These are phyloP conservation scores for Picea abies DNA, from an alignment of 83 land plant genomes.

Conservation along the genomic window DNA sequence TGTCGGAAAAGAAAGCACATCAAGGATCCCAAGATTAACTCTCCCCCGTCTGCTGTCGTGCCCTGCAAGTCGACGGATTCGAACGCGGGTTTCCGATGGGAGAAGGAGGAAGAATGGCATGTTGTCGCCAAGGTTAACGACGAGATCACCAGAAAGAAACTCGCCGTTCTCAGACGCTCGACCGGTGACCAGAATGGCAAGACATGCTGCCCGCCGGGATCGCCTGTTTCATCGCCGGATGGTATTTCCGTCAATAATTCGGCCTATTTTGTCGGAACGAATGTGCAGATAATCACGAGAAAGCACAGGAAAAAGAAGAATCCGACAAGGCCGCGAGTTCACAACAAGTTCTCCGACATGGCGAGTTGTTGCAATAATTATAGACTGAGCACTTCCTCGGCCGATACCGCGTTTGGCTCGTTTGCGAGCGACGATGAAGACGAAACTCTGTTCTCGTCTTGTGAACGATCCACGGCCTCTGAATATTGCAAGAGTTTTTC, in stretches of 20 bases:
- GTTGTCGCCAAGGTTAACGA: slow-evolving; percentile 24
- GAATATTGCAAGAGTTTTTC: slow-evolving; percentile 21
- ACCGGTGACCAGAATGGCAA: slow-evolving; percentile 16
- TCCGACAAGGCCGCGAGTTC: neutral
- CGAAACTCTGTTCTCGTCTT: slow-evolving; percentile 35
- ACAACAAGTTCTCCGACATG: no score
- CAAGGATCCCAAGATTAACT: neutral
- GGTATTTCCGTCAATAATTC: neutral
- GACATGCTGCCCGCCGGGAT: slow-evolving; percentile 1
- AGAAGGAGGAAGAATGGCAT: slow-evolving; percentile 43
- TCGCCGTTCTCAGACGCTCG: slow-evolving; percentile 16
- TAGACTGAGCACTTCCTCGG: slow-evolving; percentile 38
- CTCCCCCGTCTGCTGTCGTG: neutral
- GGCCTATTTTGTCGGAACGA: neutral
- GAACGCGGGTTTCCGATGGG: slow-evolving; percentile 31
- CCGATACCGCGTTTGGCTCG: slow-evolving; percentile 28
- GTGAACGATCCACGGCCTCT: slow-evolving; percentile 18
- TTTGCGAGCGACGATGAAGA: slow-evolving; percentile 27
- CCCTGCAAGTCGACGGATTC: neutral
- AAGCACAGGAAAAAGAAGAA: slow-evolving; percentile 17
- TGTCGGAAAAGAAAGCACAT: neutral
- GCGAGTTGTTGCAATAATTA: neutral
- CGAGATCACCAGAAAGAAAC: slow-evolving; percentile 22
- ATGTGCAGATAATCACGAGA: slow-evolving; percentile 13
- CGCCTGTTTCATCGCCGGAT: neutral